phyloP scores from a whole-genome alignment of 768 basidiomycete genomes.

The Lentinus tigrinus region DNA sequence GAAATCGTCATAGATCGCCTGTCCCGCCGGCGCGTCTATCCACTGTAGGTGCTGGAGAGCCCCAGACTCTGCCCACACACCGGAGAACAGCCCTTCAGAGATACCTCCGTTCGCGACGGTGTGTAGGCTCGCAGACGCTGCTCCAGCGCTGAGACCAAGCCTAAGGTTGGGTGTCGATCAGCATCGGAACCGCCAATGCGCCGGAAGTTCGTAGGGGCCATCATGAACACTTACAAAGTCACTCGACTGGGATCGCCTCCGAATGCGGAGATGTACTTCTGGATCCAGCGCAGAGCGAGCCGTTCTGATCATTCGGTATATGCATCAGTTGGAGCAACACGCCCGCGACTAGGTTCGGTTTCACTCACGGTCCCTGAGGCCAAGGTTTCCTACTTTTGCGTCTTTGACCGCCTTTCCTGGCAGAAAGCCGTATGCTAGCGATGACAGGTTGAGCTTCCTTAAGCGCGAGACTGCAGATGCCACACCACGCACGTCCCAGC shows the following conservation, averaged over 20 bases:
- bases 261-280: slow-evolving; percentile 37
- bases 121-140: slow-evolving; percentile 30
- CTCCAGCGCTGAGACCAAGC: slow-evolving; percentile 37
- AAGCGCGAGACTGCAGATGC: too few relatives aligned
- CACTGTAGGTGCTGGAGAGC: background rate
- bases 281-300: slow-evolving; percentile 42
- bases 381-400: too few relatives aligned
- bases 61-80: slow-evolving; percentile 35
- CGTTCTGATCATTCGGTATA: slow-evolving; percentile 23
- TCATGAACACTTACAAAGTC: slow-evolving; percentile 38
- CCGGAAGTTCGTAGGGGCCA: too few relatives aligned
- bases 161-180: background rate
- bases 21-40: background rate
- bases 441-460: too few relatives aligned
- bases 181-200: too few relatives aligned
- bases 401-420: too few relatives aligned
- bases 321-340: too few relatives aligned
- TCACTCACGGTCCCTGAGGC: too few relatives aligned
- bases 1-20: background rate
- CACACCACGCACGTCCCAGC: too few relatives aligned
- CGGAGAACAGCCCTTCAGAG: slow-evolving; percentile 16
- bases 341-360: too few relatives aligned
- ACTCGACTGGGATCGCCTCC: slow-evolving; percentile 45
- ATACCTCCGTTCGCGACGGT: slow-evolving; percentile 16
- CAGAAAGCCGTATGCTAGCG: too few relatives aligned